Base-by-base conservation (phyloP, 805 yeast genomes). In the Cyberlindnera euphorbiiphila region DNA sequence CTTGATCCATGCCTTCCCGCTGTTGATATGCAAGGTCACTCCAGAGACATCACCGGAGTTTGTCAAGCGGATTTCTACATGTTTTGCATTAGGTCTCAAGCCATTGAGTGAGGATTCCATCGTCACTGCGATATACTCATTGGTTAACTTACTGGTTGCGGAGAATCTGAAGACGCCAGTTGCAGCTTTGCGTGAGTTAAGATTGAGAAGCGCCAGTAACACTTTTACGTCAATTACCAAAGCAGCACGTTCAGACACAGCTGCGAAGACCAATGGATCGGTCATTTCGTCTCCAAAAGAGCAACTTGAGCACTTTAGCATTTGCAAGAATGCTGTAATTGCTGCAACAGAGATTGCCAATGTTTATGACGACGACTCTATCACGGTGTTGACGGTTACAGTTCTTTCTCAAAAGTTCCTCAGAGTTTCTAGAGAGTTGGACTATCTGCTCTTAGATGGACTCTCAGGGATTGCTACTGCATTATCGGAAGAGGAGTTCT, bases 81-180 rank as follows among this genome's bases (percentile, higher is more conserved):
- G 75, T 25, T 74, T 88, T 25, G 83, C 89, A 1, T 58, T 72
- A 33, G 87, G 89, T 4, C 66, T 85, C 47, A 74, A 72, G 39
- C 74, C 76, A 8, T 65, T 84, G 36, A 76, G 88, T 14, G 91
- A 87, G 53, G 96, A 88, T 54, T 76, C 85, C 1, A 79, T 84
- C 16, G 85, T 88, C 8, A 81, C 95, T 7, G 74, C 91, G 1
- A 78, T 93, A 35, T 93, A 93, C 61, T 79, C 94, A 0, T 68
- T 91, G 46, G 77, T 85, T 14, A 93, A 93, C 56, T 59, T 84
- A 42, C 62, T 91, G 22, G 74, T 81, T 35, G 74, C 69, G 36
- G 79, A 72, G 12, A 73, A 62, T 42, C 72, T 63, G 46, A 71
- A 60, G 35, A 56, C 54, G 34, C 66, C 54, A 36, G 64, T 42